phyloP scores from a whole-genome alignment of 306 rosid genomes.

The Astragalus membranaceus region DNA sequence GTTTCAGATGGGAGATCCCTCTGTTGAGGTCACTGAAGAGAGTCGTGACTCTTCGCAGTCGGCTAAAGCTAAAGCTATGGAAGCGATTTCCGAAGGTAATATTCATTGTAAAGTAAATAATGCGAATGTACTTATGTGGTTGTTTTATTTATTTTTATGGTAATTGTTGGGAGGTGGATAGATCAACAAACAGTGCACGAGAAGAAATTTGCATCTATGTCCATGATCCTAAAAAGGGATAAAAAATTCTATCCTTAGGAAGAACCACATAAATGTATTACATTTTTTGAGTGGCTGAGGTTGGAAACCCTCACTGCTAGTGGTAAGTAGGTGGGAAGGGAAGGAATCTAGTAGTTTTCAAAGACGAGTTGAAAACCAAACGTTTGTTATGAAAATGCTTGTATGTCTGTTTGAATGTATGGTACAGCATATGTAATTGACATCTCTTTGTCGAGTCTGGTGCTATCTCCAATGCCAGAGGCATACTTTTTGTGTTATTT shows the following conservation, averaged over 20 bases:
- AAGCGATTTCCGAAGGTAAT: constrained; percentile 75
- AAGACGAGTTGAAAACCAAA: not conserved
- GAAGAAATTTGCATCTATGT: not conserved
- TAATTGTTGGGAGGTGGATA: not conserved
- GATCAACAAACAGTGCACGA: not conserved
- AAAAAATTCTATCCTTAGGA: not conserved
- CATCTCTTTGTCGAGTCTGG: not conserved
- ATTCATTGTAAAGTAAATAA: not conserved
- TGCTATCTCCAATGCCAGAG: not conserved
- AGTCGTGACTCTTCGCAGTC: constrained; percentile 67
- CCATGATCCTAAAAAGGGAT: not conserved
- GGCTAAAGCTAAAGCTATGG: constrained; percentile 65
- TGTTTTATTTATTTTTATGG: not conserved
- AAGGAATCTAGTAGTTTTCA: not conserved
- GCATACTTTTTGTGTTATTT: not conserved
- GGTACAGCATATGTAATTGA: not conserved
- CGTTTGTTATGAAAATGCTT: not conserved
- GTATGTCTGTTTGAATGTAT: not conserved
- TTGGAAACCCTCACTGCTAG: not conserved
- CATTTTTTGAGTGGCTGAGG: not conserved
- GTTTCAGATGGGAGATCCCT: constrained; percentile 78
- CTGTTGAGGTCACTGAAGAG: constrained; percentile 72
- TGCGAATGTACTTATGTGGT: not conserved
- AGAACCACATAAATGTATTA: not conserved
- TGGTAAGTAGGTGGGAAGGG: not conserved